These are phyloP conservation scores for Notholithocarpus densiflorus DNA, from an alignment of 306 rosid species.

Conservation along the genomic window DNA sequence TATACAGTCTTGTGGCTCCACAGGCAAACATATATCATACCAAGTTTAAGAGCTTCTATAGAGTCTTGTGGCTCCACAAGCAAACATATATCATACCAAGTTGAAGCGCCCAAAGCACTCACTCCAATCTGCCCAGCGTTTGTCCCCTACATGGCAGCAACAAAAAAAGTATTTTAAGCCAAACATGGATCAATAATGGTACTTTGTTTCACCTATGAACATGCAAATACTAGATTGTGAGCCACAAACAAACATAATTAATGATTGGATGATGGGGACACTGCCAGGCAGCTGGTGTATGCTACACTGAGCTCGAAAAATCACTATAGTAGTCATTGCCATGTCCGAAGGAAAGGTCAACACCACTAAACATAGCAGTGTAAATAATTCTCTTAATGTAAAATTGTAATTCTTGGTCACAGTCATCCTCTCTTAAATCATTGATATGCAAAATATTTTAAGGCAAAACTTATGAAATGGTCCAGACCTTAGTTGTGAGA, in stretches of 20 bases:
- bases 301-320: not conserved
- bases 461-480: not conserved
- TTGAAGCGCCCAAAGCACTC: not conserved
- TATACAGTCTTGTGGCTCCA: not conserved
- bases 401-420: not conserved
- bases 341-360: not conserved
- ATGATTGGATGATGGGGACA: not conserved
- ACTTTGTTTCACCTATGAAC: not conserved
- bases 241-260: not conserved
- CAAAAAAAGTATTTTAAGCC: not conserved
- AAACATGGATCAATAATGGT: not conserved
- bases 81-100: not conserved
- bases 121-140: not conserved
- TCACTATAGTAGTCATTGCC: not conserved
- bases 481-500: slow-evolving; percentile 71
- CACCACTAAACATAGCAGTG: not conserved
- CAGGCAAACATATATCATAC: not conserved
- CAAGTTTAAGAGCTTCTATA: not conserved
- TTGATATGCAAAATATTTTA: not conserved
- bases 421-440: not conserved
- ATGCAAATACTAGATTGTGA: not conserved
- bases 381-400: not conserved
- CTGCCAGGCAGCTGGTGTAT: not conserved
- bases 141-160: not conserved
- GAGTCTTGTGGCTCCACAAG: not conserved